phyloP scores from a whole-genome alignment of 176 grass and related monocot species.

The Zoysia pacifica region DNA sequence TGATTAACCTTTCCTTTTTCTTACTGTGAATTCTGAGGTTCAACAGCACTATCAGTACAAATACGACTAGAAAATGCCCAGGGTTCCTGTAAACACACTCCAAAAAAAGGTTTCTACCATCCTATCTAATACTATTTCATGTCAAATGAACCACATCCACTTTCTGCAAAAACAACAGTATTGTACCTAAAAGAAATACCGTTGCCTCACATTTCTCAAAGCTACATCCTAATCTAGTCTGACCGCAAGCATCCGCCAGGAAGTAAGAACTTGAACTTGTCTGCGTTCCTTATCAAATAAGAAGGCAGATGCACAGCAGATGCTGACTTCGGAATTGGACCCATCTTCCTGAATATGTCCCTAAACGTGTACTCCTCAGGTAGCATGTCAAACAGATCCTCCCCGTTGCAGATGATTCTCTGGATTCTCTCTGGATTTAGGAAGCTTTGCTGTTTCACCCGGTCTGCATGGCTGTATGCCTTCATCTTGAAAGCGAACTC shows the following conservation, averaged over 20 bases:
- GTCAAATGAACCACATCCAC: neutral
- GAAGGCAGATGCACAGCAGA: slow-evolving; percentile 86
- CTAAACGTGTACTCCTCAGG: slow-evolving; percentile 92
- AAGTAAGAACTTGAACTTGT: slow-evolving; percentile 78
- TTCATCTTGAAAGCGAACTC: slow-evolving; percentile 97
- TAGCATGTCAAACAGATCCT: slow-evolving; percentile 91
- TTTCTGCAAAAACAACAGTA: slow-evolving; percentile 33
- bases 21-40: slow-evolving; percentile 31
- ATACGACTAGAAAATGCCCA: neutral
- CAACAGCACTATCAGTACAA: slow-evolving; percentile 10
- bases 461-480: slow-evolving; percentile 87
- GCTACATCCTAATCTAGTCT: slow-evolving; percentile 43
- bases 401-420: slow-evolving; percentile 82
- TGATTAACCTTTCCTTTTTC: slow-evolving; percentile 20
- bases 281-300: slow-evolving; percentile 70
- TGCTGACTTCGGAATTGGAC: slow-evolving; percentile 59
- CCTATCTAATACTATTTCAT: slow-evolving; percentile 34
- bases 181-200: slow-evolving; percentile 43
- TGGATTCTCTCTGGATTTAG: slow-evolving; percentile 79
- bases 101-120: slow-evolving; percentile 22
- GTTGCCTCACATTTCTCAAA: slow-evolving; percentile 38
- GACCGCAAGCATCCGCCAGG: slow-evolving; percentile 90
- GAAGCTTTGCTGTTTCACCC: slow-evolving; percentile 61
- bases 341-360: slow-evolving; percentile 89
- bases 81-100: neutral